Conservation (phyloP, 2,329 filamentous ascomycete species). For the Pezicula neosporulosa region DNA sequence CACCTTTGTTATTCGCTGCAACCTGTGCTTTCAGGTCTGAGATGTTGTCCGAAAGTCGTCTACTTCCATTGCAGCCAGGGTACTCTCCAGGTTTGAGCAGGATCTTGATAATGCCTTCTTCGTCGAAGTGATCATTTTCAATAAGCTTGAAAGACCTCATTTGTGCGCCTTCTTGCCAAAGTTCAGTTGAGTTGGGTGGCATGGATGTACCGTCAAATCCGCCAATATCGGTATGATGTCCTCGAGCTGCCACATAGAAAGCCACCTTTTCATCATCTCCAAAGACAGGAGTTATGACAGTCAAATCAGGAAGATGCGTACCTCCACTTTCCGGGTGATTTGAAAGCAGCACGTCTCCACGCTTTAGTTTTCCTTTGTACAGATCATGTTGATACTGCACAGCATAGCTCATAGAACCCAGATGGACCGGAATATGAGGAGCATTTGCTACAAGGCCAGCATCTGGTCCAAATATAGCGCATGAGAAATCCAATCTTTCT, state of each 20-base stretch:
- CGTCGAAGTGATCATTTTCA: conserved; percentile 70
- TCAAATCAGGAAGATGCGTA: conserved; percentile 79
- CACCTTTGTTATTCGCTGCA: conserved; percentile 79
- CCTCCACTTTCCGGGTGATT: conserved; percentile 79
- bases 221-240: conserved; percentile 1
- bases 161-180: conserved; percentile 59
- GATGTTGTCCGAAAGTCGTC: conserved; percentile 75
- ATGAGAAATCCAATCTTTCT: conserved; percentile 77
- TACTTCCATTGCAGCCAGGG: conserved; percentile 71
- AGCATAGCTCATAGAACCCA: conserved; percentile 67
- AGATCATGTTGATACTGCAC: conserved; percentile 73
- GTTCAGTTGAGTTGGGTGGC: conserved; percentile 67
- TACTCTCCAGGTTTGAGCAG: conserved; percentile 68
- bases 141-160: conserved; percentile 66
- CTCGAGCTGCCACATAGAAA: conserved; percentile 58
- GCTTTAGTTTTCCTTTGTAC: conserved; percentile 71
- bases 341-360: conserved; percentile 74
- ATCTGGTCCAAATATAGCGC: conserved; percentile 70
- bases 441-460: conserved; percentile 74
- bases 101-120: conserved; percentile 67
- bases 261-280: conserved; percentile 57
- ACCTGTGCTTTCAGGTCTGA: conserved; percentile 83
- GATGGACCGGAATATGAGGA: conserved; percentile 73
- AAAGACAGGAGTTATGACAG: conserved; percentile 75
- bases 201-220: conserved; percentile 46